Percentiles rank a stretch among this genome's conserved stretches.
Evolutionary conservation across 1,284 basidiomycete species (phyloP).

Genomic region (Austroboletus novae-zelandiae): DNA sequence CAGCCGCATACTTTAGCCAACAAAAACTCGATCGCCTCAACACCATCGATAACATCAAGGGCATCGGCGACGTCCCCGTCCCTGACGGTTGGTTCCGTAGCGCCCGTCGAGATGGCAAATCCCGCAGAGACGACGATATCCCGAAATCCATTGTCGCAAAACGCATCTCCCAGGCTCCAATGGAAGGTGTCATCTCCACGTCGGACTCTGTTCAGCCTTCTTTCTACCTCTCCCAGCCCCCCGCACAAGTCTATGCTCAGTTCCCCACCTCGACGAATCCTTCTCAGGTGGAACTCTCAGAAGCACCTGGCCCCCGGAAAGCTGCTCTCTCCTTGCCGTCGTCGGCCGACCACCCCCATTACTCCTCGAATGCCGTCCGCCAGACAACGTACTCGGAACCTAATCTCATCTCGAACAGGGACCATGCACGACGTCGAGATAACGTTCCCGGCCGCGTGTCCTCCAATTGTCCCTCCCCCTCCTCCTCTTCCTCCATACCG

Average conservation of each 20-base stretch:
- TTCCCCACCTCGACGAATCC: conserved; percentile 32
- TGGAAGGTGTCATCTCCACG: conserved; percentile 28
- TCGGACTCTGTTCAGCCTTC: conserved; percentile 22
- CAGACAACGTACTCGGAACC: conserved; percentile 36
- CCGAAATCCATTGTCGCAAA: conserved; percentile 36
- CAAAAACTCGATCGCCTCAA: conserved; percentile 63
- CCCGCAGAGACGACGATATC: conserved; percentile 52
- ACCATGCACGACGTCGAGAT: conserved; percentile 24
- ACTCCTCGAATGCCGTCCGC: conserved; percentile 22
- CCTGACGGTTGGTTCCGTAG: conserved; percentile 76
- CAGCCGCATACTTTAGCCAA: conserved; percentile 80
- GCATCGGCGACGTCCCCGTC: conserved; percentile 59
- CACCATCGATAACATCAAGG: conserved; percentile 63
- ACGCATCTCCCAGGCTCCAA: conserved; percentile 33
- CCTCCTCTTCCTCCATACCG: conserved; percentile 29
- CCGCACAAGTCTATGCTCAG: conserved; percentile 28
- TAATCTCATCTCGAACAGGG: conserved; percentile 21
- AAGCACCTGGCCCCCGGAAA: conserved; percentile 23
- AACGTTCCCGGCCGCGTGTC: conserved; percentile 3
- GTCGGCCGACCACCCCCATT: conserved; percentile 23
- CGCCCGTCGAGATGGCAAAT: conserved; percentile 61
- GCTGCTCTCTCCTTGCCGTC: conserved; percentile 32
- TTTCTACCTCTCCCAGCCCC: conserved; percentile 25
- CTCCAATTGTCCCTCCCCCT: conserved; percentile 26
- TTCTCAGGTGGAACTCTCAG: conserved; percentile 26